phyloP scores from a whole-genome alignment of 192 early-diverging fungal species.

The Gamsiella multidivaricata region DNA sequence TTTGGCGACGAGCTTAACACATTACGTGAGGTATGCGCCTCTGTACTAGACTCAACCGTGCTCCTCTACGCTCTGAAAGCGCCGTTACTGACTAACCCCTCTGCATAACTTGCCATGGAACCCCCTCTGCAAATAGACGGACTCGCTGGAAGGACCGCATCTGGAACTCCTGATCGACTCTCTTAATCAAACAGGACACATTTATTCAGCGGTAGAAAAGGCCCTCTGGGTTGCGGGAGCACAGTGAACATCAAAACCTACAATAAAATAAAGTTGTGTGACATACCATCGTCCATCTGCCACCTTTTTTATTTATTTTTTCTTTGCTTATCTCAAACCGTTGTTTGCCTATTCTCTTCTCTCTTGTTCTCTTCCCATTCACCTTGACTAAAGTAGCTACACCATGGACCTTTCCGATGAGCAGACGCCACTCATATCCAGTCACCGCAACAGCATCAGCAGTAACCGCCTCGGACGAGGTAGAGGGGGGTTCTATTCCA shows the following conservation, averaged over 20 bases:
- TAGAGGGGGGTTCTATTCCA: constrained; percentile 5
- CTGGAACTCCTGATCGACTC: constrained; percentile 51
- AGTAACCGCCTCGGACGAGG: constrained; percentile 4
- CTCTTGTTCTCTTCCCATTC: background rate
- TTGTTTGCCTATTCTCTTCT: constrained; percentile 6
- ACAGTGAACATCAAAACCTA: background rate
- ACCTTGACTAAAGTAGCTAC: no score
- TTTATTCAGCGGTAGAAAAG: constrained; percentile 42
- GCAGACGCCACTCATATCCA: constrained; percentile 32
- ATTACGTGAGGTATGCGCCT: constrained; percentile 36
- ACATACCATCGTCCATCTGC: background rate
- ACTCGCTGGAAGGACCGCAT: constrained; percentile 37
- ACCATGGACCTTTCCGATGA: constrained; percentile 18
- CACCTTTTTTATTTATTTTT: constrained; percentile 2
- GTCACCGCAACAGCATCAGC: constrained; percentile 20
- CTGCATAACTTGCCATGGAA: no score
- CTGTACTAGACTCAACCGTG: background rate
- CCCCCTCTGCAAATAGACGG: constrained; percentile 14
- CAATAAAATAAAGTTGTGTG: background rate
- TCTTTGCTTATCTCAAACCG: background rate
- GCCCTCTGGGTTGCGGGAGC: constrained; percentile 44
- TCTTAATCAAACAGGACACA: constrained; percentile 51
- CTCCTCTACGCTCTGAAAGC: no score
- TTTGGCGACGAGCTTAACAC: constrained; percentile 50
- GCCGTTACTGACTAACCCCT: no score